Percentiles rank a stretch among this genome's conserved stretches.
phyloP scores from a whole-genome alignment of 352 stramenopile species.

The Pythium phragmiticola region DNA sequence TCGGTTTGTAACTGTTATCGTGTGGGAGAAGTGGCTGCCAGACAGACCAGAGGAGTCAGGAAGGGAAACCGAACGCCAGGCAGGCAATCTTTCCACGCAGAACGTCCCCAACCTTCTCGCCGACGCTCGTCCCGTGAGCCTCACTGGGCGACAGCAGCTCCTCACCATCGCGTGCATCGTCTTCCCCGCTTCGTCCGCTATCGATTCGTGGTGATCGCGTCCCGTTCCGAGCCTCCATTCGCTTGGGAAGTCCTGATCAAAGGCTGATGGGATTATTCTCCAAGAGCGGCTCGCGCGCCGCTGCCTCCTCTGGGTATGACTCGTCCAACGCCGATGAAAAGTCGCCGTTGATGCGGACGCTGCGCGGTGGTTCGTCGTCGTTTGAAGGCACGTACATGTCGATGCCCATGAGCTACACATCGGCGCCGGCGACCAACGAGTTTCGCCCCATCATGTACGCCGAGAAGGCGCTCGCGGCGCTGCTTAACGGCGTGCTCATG shows the following conservation, averaged over 20 bases:
- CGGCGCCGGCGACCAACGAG: constrained; percentile 34
- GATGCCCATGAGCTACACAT: constrained; percentile 36
- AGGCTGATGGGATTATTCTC: constrained; percentile 12
- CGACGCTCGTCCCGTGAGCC: too few relatives aligned
- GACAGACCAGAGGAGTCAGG: neutral
- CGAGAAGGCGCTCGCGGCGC: constrained; percentile 66
- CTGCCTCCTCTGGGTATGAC: constrained; percentile 4
- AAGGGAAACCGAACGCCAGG: neutral
- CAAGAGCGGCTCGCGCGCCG: neutral
- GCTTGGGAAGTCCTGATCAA: neutral
- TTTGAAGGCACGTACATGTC: constrained; percentile 78
- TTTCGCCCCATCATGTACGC: constrained; percentile 81
- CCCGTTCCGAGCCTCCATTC: neutral
- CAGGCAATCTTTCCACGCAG: neutral
- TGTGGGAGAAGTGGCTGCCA: neutral
- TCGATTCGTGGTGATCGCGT: neutral
- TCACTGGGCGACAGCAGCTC: neutral
- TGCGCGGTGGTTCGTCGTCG: constrained; percentile 49
- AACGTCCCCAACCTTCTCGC: neutral
- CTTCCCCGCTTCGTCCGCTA: constrained; percentile 4
- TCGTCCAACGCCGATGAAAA: constrained; percentile 37
- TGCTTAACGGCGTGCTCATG: constrained; percentile 75
- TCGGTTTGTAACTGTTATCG: neutral
- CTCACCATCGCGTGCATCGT: neutral
- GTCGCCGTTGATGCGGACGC: constrained; percentile 62